Percentiles rank a stretch among this genome's conserved stretches.
Evolutionary conservation across 2,329 filamentous ascomycete species (phyloP).

Genomic region (Penicillium sp.): DNA sequence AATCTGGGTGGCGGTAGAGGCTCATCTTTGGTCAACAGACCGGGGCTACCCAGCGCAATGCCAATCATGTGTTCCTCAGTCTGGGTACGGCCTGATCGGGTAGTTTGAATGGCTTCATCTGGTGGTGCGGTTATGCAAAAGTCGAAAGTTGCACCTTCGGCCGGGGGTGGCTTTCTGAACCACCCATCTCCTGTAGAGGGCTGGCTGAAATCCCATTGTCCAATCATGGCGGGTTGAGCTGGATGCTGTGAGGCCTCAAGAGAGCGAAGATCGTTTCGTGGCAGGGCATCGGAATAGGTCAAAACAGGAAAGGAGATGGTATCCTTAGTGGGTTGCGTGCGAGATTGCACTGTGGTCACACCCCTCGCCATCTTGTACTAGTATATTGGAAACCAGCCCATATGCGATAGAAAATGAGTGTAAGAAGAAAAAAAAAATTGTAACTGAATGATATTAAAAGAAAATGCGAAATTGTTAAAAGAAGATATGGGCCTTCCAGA

Average conservation of each 20-base stretch:
- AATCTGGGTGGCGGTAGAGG: constrained; percentile 20
- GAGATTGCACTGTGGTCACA: constrained; percentile 33
- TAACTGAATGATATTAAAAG: constrained; percentile 14
- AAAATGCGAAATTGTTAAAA: constrained; percentile 16
- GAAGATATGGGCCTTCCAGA: constrained; percentile 45
- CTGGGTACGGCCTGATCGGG: constrained; percentile 15
- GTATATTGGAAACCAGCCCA: constrained; percentile 11
- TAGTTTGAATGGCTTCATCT: constrained; percentile 23
- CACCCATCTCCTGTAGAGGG: constrained; percentile 22
- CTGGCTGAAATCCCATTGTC: constrained; percentile 23
- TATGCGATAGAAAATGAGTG: constrained; percentile 3
- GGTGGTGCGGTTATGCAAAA: constrained; percentile 33
- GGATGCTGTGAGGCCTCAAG: constrained; percentile 16
- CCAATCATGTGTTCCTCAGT: constrained; percentile 60
- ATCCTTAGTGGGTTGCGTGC: constrained; percentile 27
- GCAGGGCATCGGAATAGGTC: constrained; percentile 34
- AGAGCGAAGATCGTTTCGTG: constrained; percentile 32
- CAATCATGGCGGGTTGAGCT: constrained; percentile 8
- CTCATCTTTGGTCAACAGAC: constrained; percentile 30
- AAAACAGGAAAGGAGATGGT: constrained; percentile 35
- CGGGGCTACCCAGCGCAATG: constrained; percentile 71
- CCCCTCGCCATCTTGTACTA: constrained; percentile 30
- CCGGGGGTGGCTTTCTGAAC: constrained; percentile 18
- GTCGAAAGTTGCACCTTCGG: constrained; percentile 28
- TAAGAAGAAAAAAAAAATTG: not conserved